Percentiles rank a stretch among this genome's conserved stretches.
Conservation (phyloP, 164 flowering plant species). For the Vitis amurensis region DNA sequence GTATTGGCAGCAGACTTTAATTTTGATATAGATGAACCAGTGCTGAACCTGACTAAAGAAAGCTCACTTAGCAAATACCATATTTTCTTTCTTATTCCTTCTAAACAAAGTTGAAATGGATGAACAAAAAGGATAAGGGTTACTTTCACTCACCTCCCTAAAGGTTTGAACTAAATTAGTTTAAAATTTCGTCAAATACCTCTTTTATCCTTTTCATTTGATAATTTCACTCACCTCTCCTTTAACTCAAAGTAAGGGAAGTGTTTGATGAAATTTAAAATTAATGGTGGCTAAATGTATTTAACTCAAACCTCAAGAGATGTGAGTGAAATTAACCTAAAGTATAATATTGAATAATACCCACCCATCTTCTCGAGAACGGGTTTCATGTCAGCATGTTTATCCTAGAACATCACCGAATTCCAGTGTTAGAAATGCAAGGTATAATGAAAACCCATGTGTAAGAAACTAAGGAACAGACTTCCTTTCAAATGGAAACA, state of each 20-base stretch:
- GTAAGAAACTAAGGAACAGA: not conserved
- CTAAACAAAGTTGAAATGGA: not conserved
- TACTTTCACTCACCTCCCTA: no score
- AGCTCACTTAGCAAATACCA: not conserved
- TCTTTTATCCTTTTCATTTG: no score
- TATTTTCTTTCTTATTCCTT: not conserved
- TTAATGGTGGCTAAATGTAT: no score
- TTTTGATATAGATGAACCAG: no score
- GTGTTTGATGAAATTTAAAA: no score
- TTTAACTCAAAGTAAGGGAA: no score
- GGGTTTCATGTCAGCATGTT: slow-evolving; percentile 34
- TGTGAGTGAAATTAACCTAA: not conserved
- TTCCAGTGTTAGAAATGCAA: slow-evolving; percentile 1
- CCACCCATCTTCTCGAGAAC: slow-evolving; percentile 59
- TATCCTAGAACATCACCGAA: slow-evolving; percentile 32
- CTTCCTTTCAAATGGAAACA: not conserved
- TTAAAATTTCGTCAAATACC: no score
- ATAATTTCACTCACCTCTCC: no score
- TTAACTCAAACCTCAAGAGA: not conserved
- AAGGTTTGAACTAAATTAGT: no score
- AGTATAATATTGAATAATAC: slow-evolving; percentile 11
- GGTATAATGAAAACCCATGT: not conserved
- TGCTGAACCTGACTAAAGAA: no score
- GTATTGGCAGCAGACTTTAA: no score
- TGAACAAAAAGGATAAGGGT: no score